Evolutionary conservation across 768 basidiomycete genomes (phyloP).

Genomic region (Clavulina sp.): DNA sequence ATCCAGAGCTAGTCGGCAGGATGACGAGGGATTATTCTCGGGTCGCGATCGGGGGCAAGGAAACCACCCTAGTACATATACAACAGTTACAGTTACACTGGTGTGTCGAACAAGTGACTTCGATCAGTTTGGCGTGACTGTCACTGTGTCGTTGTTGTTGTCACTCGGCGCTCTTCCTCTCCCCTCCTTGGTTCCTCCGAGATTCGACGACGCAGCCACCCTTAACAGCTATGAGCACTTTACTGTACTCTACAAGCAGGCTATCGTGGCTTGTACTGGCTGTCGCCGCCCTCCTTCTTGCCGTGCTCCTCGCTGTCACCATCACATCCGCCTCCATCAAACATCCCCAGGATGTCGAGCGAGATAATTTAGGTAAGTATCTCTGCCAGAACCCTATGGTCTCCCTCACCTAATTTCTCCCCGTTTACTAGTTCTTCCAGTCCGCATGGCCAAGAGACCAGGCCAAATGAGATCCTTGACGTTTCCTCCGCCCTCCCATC

Average conservation of each 20-base stretch:
- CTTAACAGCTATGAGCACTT: not conserved
- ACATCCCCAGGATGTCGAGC: no score
- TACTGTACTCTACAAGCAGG: not conserved
- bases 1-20: no score
- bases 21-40: no score
- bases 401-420: no score
- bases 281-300: not conserved
- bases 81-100: no score
- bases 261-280: not conserved
- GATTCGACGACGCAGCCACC: not conserved
- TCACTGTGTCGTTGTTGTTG: constrained; percentile 11
- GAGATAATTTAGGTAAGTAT: no score
- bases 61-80: no score
- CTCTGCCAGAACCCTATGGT: no score
- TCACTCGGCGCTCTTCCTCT: not conserved
- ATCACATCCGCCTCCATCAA: not conserved
- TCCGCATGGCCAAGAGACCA: not conserved
- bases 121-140: no score
- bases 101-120: no score
- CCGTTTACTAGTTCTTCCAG: not conserved
- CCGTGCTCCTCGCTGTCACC: not conserved
- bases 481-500: not conserved
- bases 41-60: no score
- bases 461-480: constrained; percentile 1
- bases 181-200: not conserved